Conservation (phyloP, 73 alveolate species). For the Diophrys sp. region DNA sequence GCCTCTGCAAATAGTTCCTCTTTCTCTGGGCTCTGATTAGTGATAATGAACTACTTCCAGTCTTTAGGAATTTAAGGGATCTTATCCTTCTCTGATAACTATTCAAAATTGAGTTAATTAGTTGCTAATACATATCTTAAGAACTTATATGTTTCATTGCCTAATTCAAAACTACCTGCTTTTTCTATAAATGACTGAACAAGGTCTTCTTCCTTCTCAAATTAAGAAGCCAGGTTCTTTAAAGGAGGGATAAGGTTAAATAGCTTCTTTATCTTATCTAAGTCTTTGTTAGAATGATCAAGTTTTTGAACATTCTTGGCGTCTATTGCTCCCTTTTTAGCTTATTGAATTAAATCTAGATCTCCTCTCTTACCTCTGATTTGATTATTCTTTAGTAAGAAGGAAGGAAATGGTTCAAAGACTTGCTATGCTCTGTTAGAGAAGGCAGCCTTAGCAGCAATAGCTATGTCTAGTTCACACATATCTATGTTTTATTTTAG, state of each 20-base stretch:
- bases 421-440: conserved; percentile 38
- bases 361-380: conserved; percentile 55
- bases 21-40: conserved; percentile 44
- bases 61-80: not conserved
- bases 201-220: conserved; percentile 27
- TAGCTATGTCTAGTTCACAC: conserved; percentile 36
- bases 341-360: conserved; percentile 32
- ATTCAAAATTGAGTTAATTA: conserved; percentile 17
- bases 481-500: conserved; percentile 18
- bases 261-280: conserved; percentile 23
- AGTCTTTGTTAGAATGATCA: conserved; percentile 44
- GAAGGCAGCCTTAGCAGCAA: conserved; percentile 42
- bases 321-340: conserved; percentile 22
- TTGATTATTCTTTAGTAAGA: conserved; percentile 44
- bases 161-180: conserved; percentile 5
- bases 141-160: conserved; percentile 26
- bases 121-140: conserved; percentile 50
- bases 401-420: conserved; percentile 65
- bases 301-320: conserved; percentile 18
- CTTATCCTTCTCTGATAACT: not conserved
- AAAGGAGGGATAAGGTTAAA: conserved; percentile 27
- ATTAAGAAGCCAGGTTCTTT: conserved; percentile 6
- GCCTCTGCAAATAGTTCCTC: conserved; percentile 45
- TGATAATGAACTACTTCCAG: conserved; percentile 34
- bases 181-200: conserved; percentile 3